phyloP scores from a whole-genome alignment of 1,284 basidiomycete species.

The Taiwanofungus camphoratus region DNA sequence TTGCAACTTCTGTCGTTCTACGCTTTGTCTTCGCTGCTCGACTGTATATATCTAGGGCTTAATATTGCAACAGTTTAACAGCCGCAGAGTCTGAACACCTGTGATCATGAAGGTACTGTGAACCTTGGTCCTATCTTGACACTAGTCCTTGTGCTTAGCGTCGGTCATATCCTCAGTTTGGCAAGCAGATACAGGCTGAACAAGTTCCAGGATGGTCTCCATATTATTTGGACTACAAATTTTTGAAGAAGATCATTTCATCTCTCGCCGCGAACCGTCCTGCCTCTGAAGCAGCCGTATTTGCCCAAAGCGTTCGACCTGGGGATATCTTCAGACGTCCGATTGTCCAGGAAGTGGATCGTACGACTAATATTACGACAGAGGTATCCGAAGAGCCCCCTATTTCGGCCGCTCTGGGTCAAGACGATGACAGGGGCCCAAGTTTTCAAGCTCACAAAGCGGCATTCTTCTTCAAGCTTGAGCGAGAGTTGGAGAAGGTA shows the following conservation, averaged over 20 bases:
- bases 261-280: slow-evolving; percentile 91
- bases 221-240: slow-evolving; percentile 99
- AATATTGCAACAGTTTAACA: not conserved
- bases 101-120: slow-evolving; percentile 31
- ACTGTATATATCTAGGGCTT: slow-evolving; percentile 5
- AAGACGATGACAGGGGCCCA: slow-evolving; percentile 64
- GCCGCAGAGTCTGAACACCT: not conserved
- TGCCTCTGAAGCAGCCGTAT: slow-evolving; percentile 81
- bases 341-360: not conserved
- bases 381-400: slow-evolving; percentile 38
- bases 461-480: slow-evolving; percentile 98
- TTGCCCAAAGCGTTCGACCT: slow-evolving; percentile 81
- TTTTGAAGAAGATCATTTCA: slow-evolving; percentile 97
- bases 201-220: slow-evolving; percentile 96
- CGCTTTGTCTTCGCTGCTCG: not conserved
- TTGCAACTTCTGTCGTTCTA: not conserved
- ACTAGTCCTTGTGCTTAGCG: slow-evolving; percentile 15
- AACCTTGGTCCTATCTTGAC: slow-evolving; percentile 5
- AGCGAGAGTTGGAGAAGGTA: slow-evolving; percentile 97
- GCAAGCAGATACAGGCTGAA: slow-evolving; percentile 95
- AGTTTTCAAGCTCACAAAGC: slow-evolving; percentile 93
- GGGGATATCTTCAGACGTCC: slow-evolving; percentile 41
- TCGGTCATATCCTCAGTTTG: slow-evolving; percentile 62
- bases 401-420: slow-evolving; percentile 51
- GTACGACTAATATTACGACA: not conserved